phyloP scores from a whole-genome alignment of 495 filamentous ascomycete genomes.

The Penicillium psychrofluorescens region DNA sequence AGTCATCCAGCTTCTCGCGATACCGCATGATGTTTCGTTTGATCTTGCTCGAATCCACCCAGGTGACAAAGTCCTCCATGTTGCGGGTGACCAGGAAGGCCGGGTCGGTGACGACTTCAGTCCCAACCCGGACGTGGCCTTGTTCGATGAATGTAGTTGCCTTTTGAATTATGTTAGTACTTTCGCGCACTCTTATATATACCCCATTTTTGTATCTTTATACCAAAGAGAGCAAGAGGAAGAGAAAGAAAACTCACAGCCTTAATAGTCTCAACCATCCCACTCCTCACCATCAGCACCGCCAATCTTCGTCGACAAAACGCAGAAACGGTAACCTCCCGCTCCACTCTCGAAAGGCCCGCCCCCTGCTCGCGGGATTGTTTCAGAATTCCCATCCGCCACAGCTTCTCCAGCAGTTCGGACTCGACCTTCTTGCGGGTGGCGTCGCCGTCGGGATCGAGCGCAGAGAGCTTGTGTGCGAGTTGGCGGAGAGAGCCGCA shows the following conservation, averaged over 20 bases:
- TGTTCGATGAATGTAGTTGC: slow-evolving; percentile 87
- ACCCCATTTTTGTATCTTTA: too few species aligned
- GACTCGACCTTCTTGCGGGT: slow-evolving; percentile 73
- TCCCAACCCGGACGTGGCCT: slow-evolving; percentile 89
- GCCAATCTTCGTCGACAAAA: slow-evolving; percentile 74
- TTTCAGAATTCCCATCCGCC: slow-evolving; percentile 80
- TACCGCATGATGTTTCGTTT: slow-evolving; percentile 91
- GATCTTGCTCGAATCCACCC: slow-evolving; percentile 95
- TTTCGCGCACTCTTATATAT: too few species aligned
- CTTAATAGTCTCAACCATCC: slow-evolving; percentile 85
- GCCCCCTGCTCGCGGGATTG: slow-evolving; percentile 49
- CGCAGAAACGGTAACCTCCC: slow-evolving; percentile 75
- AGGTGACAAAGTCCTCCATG: slow-evolving; percentile 96
- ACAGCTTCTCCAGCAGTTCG: slow-evolving; percentile 79
- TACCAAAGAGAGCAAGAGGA: slow-evolving; percentile 1
- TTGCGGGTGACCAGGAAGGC: slow-evolving; percentile 49
- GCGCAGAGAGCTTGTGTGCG: slow-evolving; percentile 73
- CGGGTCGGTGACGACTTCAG: slow-evolving; percentile 84
- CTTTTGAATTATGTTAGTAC: slow-evolving; percentile 8
- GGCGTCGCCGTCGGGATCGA: slow-evolving; percentile 69
- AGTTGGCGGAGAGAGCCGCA: slow-evolving; percentile 80
- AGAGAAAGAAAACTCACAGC: slow-evolving; percentile 26
- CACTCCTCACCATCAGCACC: slow-evolving; percentile 78
- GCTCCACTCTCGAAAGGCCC: slow-evolving; percentile 72
- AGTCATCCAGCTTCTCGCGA: slow-evolving; percentile 92